phyloP scores from a whole-genome alignment of 2,329 filamentous ascomycete species.

The Lasiodiplodia citricola region DNA sequence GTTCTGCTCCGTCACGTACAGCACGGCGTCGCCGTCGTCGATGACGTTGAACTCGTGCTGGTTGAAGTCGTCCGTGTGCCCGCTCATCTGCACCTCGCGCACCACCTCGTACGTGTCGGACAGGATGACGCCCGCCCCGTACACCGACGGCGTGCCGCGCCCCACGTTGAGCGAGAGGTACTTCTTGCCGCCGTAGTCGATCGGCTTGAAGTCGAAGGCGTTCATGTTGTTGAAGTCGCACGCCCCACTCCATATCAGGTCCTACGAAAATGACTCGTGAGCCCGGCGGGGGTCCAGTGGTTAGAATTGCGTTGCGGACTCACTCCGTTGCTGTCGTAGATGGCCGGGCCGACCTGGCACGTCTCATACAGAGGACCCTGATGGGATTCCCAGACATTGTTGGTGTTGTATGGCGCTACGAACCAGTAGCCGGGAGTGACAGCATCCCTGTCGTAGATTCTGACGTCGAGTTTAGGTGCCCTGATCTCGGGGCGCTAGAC shows the following conservation, averaged over 20 bases:
- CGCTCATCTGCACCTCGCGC: constrained; percentile 47
- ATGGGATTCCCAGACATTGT: constrained; percentile 20
- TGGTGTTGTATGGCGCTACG: constrained; percentile 51
- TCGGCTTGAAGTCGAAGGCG: constrained; percentile 52
- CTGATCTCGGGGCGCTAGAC: constrained; percentile 25
- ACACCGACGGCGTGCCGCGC: constrained; percentile 57
- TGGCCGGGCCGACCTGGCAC: constrained; percentile 37
- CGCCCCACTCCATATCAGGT: constrained; percentile 58
- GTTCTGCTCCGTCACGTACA: constrained; percentile 47
- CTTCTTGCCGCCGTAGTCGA: constrained; percentile 53
- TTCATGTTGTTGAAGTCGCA: constrained; percentile 51
- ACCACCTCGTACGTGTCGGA: constrained; percentile 56
- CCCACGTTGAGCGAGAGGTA: constrained; percentile 54
- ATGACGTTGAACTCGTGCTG: constrained; percentile 60
- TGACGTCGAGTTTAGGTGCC: constrained; percentile 25
- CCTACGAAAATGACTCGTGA: constrained; percentile 31
- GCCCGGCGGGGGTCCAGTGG: neutral
- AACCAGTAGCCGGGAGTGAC: constrained; percentile 53
- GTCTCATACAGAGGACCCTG: constrained; percentile 10
- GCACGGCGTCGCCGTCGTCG: constrained; percentile 47
- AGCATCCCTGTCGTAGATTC: constrained; percentile 20
- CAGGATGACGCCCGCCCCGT: constrained; percentile 59
- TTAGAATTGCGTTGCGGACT: constrained; percentile 48
- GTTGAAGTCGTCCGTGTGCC: constrained; percentile 49
- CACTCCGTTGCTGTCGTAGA: constrained; percentile 40